Base-by-base conservation (phyloP, 129 eudicot genomes). In the Erigeron canadensis region DNA sequence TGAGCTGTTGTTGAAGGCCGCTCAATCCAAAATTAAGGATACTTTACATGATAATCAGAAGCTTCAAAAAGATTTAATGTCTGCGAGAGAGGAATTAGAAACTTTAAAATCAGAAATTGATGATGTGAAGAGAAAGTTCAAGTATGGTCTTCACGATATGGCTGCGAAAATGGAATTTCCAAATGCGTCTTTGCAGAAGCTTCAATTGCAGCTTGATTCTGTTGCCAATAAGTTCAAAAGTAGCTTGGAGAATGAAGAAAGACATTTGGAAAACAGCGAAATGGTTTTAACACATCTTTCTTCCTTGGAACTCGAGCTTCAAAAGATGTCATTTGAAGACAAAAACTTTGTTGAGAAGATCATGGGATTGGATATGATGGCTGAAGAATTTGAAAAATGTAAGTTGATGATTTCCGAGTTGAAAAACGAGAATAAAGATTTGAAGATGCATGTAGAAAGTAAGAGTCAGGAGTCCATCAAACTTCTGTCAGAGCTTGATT, bases 221-320 rank as follows among this genome's bases (percentile, higher is more conserved):
- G 83, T 90, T 38, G 79, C 86, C 45, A 65, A 68, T 34, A 94
- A 75, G 63, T 76, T 90, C 45, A 67, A 73, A 73, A 72, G 48
- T 54, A 62, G 74, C 68, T 78, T 81, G 10, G 96, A 84, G 59
- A 77, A 79, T 7, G 89, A 86, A 50, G 94, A 82, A 72, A 84
- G 50, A 13, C 69, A 82, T 74, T 74, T 76, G 18, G 70, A 70
- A 68, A 82, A 82, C 59, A 83, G 63, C 13, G 82, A 78, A 73
- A 83, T 77, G 56, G 76, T 90, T 76, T 75, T 84, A 64, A 74
- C 75, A 28, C 82, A 87, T 76, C 89, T 90, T 75, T 84, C 80
- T 6, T 75, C 76, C n/a, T 74, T 90, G 66, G 91, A 90, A 74
- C 81, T 73, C 28, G 87, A 84, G 76, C 80, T 95, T 79, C 86